Conservation (phyloP, 495 filamentous ascomycete species). For the Neurospora hispaniola region DNA sequence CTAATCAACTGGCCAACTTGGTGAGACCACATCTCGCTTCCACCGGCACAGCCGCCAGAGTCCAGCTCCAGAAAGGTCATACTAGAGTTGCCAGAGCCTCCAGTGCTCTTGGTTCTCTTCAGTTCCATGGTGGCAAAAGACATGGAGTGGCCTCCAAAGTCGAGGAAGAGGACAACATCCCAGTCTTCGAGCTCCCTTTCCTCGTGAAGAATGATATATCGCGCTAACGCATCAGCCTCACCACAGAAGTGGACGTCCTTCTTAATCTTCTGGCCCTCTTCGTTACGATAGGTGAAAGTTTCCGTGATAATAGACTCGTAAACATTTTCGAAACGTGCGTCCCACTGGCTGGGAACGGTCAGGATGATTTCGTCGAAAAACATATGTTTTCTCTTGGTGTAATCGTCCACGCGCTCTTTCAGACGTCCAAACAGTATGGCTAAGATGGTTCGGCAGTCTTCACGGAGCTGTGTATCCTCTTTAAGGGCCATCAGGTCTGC, state of each 20-base stretch:
- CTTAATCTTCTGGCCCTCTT: background rate
- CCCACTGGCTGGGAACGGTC: constrained; percentile 1
- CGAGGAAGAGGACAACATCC: constrained; percentile 3
- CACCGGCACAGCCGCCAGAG: background rate
- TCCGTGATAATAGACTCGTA: constrained; percentile 1
- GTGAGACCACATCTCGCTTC: constrained; percentile 6
- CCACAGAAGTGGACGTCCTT: background rate
- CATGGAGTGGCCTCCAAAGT: constrained; percentile 6
- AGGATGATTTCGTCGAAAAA: background rate
- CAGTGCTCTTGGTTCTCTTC: background rate
- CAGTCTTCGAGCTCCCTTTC: constrained; percentile 1
- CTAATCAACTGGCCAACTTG: background rate
- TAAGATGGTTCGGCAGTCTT: background rate
- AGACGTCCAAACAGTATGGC: background rate
- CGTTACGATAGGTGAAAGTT: background rate
- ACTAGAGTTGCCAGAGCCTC: background rate
- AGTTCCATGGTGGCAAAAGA: background rate
- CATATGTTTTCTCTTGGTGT: background rate
- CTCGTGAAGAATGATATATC: background rate
- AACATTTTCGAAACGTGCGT: background rate
- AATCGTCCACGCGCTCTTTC: background rate
- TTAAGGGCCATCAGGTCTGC: background rate
- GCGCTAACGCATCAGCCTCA: constrained; percentile 3
- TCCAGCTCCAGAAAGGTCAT: constrained; percentile 3
- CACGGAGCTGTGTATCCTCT: background rate